These are phyloP conservation scores for Penicillium sp. DNA, from an alignment of 2,329 filamentous ascomycete species.

Conservation along the genomic window DNA sequence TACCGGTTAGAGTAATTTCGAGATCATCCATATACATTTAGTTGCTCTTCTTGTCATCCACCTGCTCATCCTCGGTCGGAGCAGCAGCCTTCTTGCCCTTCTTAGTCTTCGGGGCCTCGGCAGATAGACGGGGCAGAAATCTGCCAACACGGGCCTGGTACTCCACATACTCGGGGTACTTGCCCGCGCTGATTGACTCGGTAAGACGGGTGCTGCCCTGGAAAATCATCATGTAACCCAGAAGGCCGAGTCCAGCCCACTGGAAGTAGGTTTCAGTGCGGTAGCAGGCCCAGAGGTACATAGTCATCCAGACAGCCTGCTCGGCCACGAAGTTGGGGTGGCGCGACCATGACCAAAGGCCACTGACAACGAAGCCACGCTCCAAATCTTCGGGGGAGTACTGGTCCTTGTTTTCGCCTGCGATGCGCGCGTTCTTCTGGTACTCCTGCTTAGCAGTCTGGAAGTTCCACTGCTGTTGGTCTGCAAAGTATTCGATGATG, in stretches of 20 bases:
- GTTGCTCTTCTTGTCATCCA: conserved; percentile 29
- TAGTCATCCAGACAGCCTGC: conserved; percentile 82
- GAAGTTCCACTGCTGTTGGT: conserved; percentile 92
- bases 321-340: conserved; percentile 96
- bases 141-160: conserved; percentile 84
- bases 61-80: conserved; percentile 6
- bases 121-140: conserved; percentile 68
- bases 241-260: conserved; percentile 75
- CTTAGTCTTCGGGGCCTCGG: conserved; percentile 36
- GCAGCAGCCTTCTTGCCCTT: conserved; percentile 24
- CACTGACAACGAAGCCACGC: conserved; percentile 82
- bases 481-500: conserved; percentile 76
- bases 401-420: conserved; percentile 52
- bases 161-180: conserved; percentile 84
- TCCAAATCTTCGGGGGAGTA: conserved; percentile 78
- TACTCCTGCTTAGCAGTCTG: conserved; percentile 82
- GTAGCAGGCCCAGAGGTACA: conserved; percentile 88
- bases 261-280: conserved; percentile 72
- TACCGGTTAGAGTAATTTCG: not conserved
- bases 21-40: conserved; percentile 4
- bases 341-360: conserved; percentile 84
- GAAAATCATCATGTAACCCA: conserved; percentile 77
- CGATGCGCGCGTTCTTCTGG: conserved; percentile 71
- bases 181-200: conserved; percentile 75
- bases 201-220: conserved; percentile 88